phyloP scores from a whole-genome alignment of 225 moss, liverwort and hornwort genomes.

The Anthoceros angustus region DNA sequence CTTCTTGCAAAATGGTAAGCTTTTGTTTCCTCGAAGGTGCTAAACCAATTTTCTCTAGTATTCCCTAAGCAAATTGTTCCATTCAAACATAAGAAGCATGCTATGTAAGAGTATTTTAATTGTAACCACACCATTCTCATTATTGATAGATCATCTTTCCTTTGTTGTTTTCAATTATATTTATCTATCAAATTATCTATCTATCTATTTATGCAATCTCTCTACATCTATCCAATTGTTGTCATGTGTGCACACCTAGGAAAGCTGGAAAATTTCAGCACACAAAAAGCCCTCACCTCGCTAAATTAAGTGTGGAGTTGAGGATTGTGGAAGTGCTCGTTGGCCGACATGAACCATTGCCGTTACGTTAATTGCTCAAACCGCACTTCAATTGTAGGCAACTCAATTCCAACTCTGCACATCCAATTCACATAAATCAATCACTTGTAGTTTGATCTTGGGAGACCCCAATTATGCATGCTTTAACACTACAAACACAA shows the following conservation, averaged over 20 bases:
- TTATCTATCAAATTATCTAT: background rate
- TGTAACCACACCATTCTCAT: background rate
- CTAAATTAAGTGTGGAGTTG: background rate
- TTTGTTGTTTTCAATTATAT: background rate
- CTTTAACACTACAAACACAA: too few species aligned
- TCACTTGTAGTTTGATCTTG: too few species aligned
- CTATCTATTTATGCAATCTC: background rate
- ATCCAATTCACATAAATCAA: too few species aligned
- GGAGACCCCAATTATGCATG: too few species aligned
- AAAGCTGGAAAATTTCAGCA: too few species aligned
- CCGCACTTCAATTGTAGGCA: background rate
- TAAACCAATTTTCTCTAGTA: background rate
- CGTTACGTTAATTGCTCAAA: background rate
- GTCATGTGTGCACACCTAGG: background rate
- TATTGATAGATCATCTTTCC: background rate
- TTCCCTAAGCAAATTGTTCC: background rate
- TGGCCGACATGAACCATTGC: background rate
- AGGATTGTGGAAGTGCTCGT: background rate
- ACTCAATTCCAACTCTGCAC: constrained; percentile 1
- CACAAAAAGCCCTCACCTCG: background rate
- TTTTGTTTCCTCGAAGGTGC: background rate
- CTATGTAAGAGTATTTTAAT: background rate
- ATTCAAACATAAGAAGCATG: background rate
- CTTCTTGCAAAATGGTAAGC: constrained; percentile 11
- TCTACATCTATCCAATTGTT: background rate